These are phyloP conservation scores for Ilyonectria destructans DNA, from an alignment of 2,329 filamentous ascomycete genomes.

Conservation along the genomic window DNA sequence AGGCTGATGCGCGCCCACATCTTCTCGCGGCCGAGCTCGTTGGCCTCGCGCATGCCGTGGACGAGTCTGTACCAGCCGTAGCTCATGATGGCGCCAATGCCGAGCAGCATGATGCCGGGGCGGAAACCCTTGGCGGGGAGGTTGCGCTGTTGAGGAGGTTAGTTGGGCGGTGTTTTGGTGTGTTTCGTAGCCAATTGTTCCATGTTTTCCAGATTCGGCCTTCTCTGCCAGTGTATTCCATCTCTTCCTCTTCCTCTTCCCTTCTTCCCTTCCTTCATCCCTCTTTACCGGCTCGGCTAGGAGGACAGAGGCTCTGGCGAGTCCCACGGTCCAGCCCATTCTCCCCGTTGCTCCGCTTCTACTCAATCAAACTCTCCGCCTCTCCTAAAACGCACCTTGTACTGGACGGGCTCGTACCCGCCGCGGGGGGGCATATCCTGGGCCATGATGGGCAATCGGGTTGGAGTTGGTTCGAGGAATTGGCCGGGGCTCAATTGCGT, in stretches of 20 bases:
- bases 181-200: neutral
- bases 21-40: conserved; percentile 96
- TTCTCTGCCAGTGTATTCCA: neutral
- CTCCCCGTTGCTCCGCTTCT: conserved; percentile 2
- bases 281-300: neutral
- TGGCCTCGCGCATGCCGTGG: conserved; percentile 88
- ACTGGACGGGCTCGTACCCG: conserved; percentile 97
- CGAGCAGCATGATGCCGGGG: conserved; percentile 83
- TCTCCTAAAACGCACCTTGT: conserved; percentile 78
- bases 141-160: conserved; percentile 79
- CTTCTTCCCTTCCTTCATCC: neutral
- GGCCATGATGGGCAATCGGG: conserved; percentile 77
- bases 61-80: conserved; percentile 93
- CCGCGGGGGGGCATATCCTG: conserved; percentile 97
- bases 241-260: neutral
- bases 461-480: conserved; percentile 19
- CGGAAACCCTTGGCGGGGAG: conserved; percentile 92
- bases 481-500: conserved; percentile 38
- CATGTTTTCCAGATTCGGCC: neutral
- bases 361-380: neutral
- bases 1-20: conserved; percentile 98
- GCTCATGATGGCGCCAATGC: conserved; percentile 83
- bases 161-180: conserved; percentile 12
- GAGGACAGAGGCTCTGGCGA: neutral
- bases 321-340: neutral